These are phyloP conservation scores for Metschnikowia koreensis DNA, from an alignment of 805 yeast genomes.

Conservation along the genomic window DNA sequence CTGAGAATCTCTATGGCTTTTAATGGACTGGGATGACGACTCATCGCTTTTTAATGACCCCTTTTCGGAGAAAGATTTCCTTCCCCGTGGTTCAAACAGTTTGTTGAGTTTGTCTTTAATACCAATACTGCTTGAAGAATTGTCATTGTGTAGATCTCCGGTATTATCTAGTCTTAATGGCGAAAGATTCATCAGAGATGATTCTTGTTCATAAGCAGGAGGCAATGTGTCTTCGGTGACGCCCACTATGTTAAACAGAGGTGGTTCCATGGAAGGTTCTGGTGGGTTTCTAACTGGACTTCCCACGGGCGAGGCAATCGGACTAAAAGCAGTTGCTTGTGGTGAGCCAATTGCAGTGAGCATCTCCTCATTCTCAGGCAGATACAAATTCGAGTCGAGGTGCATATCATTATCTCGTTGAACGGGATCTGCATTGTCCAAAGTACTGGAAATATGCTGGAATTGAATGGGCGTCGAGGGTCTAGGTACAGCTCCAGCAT, in stretches of 20 bases:
- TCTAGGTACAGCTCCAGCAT: neutral
- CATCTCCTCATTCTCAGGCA: conserved; percentile 46
- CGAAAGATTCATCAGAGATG: conserved; percentile 9
- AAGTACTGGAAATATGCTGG: conserved; percentile 26
- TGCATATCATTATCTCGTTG: conserved; percentile 40
- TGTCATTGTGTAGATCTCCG: neutral
- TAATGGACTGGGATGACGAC: neutral
- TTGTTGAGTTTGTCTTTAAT: conserved; percentile 15
- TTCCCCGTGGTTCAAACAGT: conserved; percentile 12
- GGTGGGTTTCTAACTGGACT: conserved; percentile 10
- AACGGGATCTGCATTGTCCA: conserved; percentile 33
- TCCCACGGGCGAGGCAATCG: conserved; percentile 12
- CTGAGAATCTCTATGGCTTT: neutral
- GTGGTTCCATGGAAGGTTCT: conserved; percentile 16
- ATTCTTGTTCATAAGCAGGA: conserved; percentile 15
- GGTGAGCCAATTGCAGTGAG: conserved; percentile 16
- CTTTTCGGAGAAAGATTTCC: conserved; percentile 4
- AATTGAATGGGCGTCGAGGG: conserved; percentile 19
- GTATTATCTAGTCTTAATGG: conserved; percentile 15
- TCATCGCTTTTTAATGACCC: conserved; percentile 6
- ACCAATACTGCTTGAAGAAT: conserved; percentile 3
- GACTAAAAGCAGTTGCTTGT: conserved; percentile 19
- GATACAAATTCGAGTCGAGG: conserved; percentile 48
- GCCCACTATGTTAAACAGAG: conserved; percentile 15
- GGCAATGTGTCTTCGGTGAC: conserved; percentile 16